Evolutionary conservation across 495 filamentous ascomycete genomes (phyloP).

Genomic region (Hypoxylon rickii): DNA sequence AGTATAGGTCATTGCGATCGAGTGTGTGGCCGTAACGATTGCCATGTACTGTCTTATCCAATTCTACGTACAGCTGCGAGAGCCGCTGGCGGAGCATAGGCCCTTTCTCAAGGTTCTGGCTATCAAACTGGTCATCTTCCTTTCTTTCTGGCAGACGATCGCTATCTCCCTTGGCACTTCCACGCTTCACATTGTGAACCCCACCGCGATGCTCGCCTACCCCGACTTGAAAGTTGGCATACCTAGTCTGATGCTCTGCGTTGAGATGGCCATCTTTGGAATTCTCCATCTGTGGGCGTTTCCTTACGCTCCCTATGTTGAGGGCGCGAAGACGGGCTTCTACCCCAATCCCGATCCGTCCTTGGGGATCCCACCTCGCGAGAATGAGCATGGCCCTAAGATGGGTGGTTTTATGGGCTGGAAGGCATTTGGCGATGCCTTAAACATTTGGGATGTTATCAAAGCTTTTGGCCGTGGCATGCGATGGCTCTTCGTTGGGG

Average conservation of each 20-base stretch:
- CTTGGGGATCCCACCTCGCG: constrained; percentile 41
- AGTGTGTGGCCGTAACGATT: constrained; percentile 74
- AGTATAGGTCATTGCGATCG: constrained; percentile 65
- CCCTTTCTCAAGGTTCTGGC: constrained; percentile 84
- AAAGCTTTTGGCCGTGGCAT: constrained; percentile 78
- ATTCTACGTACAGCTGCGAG: constrained; percentile 79
- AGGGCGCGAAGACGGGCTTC: constrained; percentile 42
- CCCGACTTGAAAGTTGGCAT: constrained; percentile 83
- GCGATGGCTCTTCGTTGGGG: constrained; percentile 79
- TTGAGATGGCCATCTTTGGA: constrained; percentile 87
- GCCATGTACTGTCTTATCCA: constrained; percentile 94
- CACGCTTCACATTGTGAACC: constrained; percentile 61
- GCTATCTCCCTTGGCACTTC: constrained; percentile 73
- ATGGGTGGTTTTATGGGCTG: constrained; percentile 66
- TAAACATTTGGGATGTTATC: constrained; percentile 84
- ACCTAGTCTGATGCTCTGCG: constrained; percentile 75
- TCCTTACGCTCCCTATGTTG: constrained; percentile 69
- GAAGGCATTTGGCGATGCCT: constrained; percentile 68
- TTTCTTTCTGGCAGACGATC: constrained; percentile 89
- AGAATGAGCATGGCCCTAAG: constrained; percentile 58
- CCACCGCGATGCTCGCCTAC: constrained; percentile 63
- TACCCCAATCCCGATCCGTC: constrained; percentile 42
- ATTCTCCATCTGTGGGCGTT: constrained; percentile 85
- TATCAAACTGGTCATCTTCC: constrained; percentile 93
- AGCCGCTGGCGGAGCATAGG: constrained; percentile 67